phyloP scores from a whole-genome alignment of 176 grass and related monocot genomes.

The bread wheat (Triticum aestivum) region IWGSC_CS_RefSeq_v2.1 NC_057797.1:730572482-730572981 shows the following conservation, averaged over 20 bases:
- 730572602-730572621: background rate
- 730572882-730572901: background rate
- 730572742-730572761: background rate
- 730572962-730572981: background rate
- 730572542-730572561: background rate
- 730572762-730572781: background rate
- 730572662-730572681: too few relatives aligned
- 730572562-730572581: background rate
- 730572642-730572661: too few relatives aligned
- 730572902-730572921: background rate
- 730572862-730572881: background rate
- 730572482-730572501: too few relatives aligned
- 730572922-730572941: background rate
- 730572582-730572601: background rate
- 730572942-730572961: background rate
- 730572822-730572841: background rate
- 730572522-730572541: background rate
- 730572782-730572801: conserved; percentile 3
- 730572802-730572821: background rate
- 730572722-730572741: background rate
- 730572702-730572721: too few relatives aligned
- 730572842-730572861: background rate
- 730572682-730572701: background rate
- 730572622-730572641: too few relatives aligned
- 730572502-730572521: background rate